These are phyloP conservation scores for Ceriops tagal DNA, from an alignment of 345 rosid species.

Conservation along the genomic window DNA sequence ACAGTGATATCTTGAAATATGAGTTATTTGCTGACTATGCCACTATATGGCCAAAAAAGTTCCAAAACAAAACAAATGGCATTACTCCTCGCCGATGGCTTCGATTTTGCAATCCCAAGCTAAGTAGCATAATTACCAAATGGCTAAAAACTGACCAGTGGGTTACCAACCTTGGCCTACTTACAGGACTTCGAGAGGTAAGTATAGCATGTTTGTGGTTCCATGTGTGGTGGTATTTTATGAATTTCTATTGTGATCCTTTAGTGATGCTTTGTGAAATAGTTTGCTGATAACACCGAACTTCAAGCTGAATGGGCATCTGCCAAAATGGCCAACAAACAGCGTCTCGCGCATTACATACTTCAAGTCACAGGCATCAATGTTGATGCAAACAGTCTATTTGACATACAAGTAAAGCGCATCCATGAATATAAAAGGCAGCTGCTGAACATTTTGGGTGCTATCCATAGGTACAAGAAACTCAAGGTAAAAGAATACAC, in stretches of 20 bases:
- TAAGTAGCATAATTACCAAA: slow-evolving; percentile 83
- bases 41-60: slow-evolving; percentile 86
- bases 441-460: slow-evolving; percentile 84
- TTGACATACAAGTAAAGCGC: slow-evolving; percentile 97
- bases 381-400: slow-evolving; percentile 75
- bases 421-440: slow-evolving; percentile 99
- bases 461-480: slow-evolving; percentile 81
- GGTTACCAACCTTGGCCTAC: slow-evolving; percentile 84
- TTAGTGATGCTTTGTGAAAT: slow-evolving; percentile 31
- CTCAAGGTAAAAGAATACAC: slow-evolving; percentile 55
- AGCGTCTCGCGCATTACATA: slow-evolving; percentile 70
- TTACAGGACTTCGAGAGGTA: slow-evolving; percentile 79
- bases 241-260: neutral
- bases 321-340: slow-evolving; percentile 88
- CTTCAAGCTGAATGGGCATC: slow-evolving; percentile 89
- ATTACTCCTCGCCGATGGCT: slow-evolving; percentile 98
- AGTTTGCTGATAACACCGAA: slow-evolving; percentile 75
- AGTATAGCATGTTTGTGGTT: slow-evolving; percentile 4
- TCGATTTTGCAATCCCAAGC: slow-evolving; percentile 93
- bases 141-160: slow-evolving; percentile 88
- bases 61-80: slow-evolving; percentile 96
- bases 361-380: slow-evolving; percentile 69
- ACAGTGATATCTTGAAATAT: slow-evolving; percentile 83
- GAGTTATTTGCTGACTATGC: slow-evolving; percentile 92
- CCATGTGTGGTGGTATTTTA: too few species aligned